These are phyloP conservation scores for Przewalskia tangutica DNA, from an alignment of 257 asterid genomes.

Conservation along the genomic window DNA sequence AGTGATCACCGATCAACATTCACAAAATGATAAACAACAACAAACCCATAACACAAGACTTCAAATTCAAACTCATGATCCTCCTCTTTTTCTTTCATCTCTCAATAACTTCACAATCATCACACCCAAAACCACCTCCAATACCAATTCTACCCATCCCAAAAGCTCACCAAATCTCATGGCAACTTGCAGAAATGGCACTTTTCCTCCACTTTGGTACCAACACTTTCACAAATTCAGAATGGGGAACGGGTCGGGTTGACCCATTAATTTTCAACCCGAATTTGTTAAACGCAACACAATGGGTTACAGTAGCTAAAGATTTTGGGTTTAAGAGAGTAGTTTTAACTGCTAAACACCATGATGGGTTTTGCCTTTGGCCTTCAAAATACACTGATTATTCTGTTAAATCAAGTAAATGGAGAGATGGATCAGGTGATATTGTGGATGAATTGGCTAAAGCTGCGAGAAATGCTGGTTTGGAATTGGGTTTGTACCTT, in stretches of 20 bases:
- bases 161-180: slow-evolving; percentile 57
- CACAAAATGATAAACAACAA: slow-evolving; percentile 4
- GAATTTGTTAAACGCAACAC: slow-evolving; percentile 53
- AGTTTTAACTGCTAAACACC: slow-evolving; percentile 78
- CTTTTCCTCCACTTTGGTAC: slow-evolving; percentile 82
- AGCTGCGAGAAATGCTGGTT: slow-evolving; percentile 55
- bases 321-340: slow-evolving; percentile 57
- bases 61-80: not conserved
- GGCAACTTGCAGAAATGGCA: slow-evolving; percentile 94
- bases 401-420: slow-evolving; percentile 70
- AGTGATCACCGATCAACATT: not conserved
- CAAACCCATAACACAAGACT: slow-evolving; percentile 7
- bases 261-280: slow-evolving; percentile 77
- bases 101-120: slow-evolving; percentile 11
- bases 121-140: slow-evolving; percentile 58
- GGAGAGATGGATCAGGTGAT: slow-evolving; percentile 87
- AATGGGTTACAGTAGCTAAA: slow-evolving; percentile 79
- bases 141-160: slow-evolving; percentile 84
- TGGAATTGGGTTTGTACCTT: slow-evolving; percentile 78
- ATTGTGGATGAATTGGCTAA: slow-evolving; percentile 57
- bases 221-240: slow-evolving; percentile 74
- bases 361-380: slow-evolving; percentile 97
- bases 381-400: slow-evolving; percentile 82
- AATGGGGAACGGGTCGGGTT: slow-evolving; percentile 88
- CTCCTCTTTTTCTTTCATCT: slow-evolving; percentile 3